Evolutionary conservation across 768 basidiomycete species (phyloP).

Genomic region (Amanita inopinata): DNA sequence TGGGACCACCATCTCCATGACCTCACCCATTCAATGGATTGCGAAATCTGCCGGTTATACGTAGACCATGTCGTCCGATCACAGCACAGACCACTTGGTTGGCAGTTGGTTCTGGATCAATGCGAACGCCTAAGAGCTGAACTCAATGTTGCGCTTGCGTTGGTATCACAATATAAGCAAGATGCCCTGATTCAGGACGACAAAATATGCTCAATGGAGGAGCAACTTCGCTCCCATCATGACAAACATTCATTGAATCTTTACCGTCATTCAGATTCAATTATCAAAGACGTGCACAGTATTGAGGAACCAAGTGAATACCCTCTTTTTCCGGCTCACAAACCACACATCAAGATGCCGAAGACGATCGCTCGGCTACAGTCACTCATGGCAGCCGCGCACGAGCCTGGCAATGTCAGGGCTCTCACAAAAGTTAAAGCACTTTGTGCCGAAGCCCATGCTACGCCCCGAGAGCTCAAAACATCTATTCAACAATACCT

Average conservation of each 20-base stretch:
- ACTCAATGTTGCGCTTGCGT: not conserved
- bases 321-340: conserved; percentile 4
- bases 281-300: too few species aligned
- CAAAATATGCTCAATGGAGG: not conserved
- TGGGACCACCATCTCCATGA: not conserved
- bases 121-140: conserved; percentile 5
- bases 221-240: not conserved
- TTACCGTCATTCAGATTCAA: too few species aligned
- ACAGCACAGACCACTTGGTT: conserved; percentile 1
- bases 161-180: not conserved
- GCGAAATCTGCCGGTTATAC: not conserved
- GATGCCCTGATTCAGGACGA: not conserved
- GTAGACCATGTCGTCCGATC: not conserved
- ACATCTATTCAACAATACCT: conserved; percentile 34
- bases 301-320: too few species aligned
- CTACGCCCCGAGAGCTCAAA: conserved; percentile 32
- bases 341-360: conserved; percentile 17
- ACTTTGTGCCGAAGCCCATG: conserved; percentile 35
- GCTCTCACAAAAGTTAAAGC: conserved; percentile 32
- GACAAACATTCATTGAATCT: not conserved
- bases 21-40: not conserved
- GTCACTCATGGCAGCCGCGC: conserved; percentile 31
- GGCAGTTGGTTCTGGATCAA: not conserved
- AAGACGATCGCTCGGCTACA: conserved; percentile 32
- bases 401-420: conserved; percentile 31